Conservation (phyloP, 495 filamentous ascomycete species). For the Daldinia loculata region DNA sequence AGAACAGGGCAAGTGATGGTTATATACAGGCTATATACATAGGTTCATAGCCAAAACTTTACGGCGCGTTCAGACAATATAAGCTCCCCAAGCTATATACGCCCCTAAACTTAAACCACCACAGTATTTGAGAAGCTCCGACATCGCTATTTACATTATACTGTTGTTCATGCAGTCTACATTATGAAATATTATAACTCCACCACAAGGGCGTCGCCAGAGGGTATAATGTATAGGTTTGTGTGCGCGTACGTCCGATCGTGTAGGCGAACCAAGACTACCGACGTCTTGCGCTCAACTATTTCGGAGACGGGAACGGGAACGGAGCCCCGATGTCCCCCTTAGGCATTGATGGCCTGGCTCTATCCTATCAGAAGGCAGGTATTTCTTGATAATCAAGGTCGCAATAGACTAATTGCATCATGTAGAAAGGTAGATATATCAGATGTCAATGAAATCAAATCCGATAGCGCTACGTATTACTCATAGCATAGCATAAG, state of each 20-base stretch:
- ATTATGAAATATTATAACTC: slow-evolving; percentile 9
- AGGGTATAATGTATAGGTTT: slow-evolving; percentile 6
- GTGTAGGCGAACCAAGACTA: slow-evolving; percentile 2
- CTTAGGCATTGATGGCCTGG: slow-evolving; percentile 1
- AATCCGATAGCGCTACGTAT: slow-evolving; percentile 20
- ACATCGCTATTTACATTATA: slow-evolving; percentile 23
- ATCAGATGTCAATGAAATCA: slow-evolving; percentile 6
- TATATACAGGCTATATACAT: neutral
- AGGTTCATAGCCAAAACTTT: neutral
- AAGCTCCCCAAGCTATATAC: neutral
- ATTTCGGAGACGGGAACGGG: slow-evolving; percentile 30
- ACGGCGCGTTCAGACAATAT: slow-evolving; percentile 5
- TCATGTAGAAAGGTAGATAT: slow-evolving; percentile 1
- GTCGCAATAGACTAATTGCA: slow-evolving; percentile 11
- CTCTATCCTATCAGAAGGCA: slow-evolving; percentile 17
- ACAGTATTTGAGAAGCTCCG: slow-evolving; percentile 4
- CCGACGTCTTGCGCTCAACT: slow-evolving; percentile 15
- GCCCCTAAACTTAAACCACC: slow-evolving; percentile 18
- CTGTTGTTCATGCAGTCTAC: slow-evolving; percentile 9
- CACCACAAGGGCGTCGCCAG: slow-evolving; percentile 8
- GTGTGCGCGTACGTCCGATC: slow-evolving; percentile 12
- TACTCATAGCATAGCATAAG: neutral
- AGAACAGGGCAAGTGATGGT: too few species aligned
- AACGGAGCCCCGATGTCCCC: slow-evolving; percentile 29
- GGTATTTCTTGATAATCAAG: slow-evolving; percentile 10